Evolutionary conservation across 495 filamentous ascomycete species (phyloP), one percentile per base, ranked within the genome.

Genomic region (Aspergillus bertholletiae): DNA sequence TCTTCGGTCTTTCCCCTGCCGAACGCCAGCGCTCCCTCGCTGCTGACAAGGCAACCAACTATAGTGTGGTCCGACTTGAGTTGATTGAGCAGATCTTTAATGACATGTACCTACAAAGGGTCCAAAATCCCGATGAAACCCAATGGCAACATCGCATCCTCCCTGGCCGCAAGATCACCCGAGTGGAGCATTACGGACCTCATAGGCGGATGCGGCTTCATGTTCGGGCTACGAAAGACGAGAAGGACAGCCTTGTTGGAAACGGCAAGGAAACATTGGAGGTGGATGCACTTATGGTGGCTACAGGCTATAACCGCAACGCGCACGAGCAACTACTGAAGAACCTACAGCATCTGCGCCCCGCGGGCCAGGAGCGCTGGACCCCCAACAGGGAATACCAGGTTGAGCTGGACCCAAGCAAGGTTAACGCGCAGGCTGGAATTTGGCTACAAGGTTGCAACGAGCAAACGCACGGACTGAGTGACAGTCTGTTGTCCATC

Each of bases 391-490:
- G 93, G 41, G 78, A 96, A 67, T 98, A 98, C 65, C 76, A 78
- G 12, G 81, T 96, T 3, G 69, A 80, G 23, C 88, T 92, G 58
- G 77, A 84, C 22, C 72, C 77, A 7, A 82, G 78, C 22, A 81
- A 81, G 56, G 87, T 96, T 24, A 73, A 72, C 41, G 54, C 66
- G 6, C 76, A 85, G 13, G 80, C 83, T 7, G 92, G 92, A 11
- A 80, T 97, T 28, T 98, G 90, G 91, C 76, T 98, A 56, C 94
- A 97, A 71, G 94, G 94, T 1, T 97, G 92, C 68, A 94, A 91
- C 62, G 91, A 98, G 72, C 82, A 78, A 54, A 96, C 90, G 24
- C 94, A 97, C 67, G 94, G 94, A 74, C 64, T 93, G 58, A 89
- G 87, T 57, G 90, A 93, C 70, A 89, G 86, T 18, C 72, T 95